Base-by-base conservation (phyloP, 805 yeast genomes). In the Lipomyces yamanashiensis region DNA sequence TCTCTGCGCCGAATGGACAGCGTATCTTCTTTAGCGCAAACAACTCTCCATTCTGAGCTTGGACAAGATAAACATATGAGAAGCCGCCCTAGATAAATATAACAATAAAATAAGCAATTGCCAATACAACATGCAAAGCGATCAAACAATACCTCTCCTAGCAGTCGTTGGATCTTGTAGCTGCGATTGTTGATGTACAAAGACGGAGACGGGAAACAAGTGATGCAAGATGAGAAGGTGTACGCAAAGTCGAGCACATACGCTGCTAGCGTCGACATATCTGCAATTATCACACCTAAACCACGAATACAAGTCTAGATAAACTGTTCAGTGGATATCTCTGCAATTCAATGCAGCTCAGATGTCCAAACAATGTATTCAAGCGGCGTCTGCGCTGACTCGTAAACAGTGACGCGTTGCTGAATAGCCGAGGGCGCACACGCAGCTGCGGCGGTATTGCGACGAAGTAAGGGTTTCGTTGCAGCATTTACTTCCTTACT, bases 11-110 rank as follows among this genome's bases (percentile, higher is more conserved):
- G 75, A 87, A 89, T 1, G 96, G 92, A 75, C 97, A 92, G 64
- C 92, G 79, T 59, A 91, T 89, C 78, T 89, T 89, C 78, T 92
- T 92, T 72, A 92, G 77, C 2, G 97, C 97, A 72, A 85, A 89
- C 48, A 75, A 74, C 50, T 77, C 70, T 43, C 82, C 82, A 40
- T 81, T 77, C 10, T 73, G 69, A 33, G 79, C 74, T 67, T 85
- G 80, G 2, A 92, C 96, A 23, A 91, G 78, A 72, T 92, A 92
- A 8, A 90, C 96, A 70, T 88, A 91, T 0, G 96, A 87, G 73
- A 88, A 89, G 13, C 95, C 96, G 1, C 96, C 96, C 74, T 71
- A 51, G 23, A 15, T 15, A 37, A 13, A 21, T 57, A 34, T 39
- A 44, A 33, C 7, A 40, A 15, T 10, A 43, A 13, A 43, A n/a